A percentile compares a stretch with the other conserved stretches of the same genome.
These are phyloP conservation scores for Lagenaria siceraria DNA, from an alignment of 306 rosid genomes.

Conservation along the genomic window DNA sequence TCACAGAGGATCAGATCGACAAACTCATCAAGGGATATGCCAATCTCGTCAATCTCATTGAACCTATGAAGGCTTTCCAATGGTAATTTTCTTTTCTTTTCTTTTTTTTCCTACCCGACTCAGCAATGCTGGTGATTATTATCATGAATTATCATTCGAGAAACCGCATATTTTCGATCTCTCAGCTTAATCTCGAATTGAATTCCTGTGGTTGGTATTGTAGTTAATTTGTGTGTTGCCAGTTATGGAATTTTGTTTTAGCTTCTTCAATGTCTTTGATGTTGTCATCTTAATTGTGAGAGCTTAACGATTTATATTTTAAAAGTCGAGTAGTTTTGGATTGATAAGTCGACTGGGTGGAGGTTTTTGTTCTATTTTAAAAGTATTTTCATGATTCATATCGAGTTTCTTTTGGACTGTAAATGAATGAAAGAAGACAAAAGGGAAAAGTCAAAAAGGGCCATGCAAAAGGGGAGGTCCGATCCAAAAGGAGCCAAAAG, in stretches of 20 bases:
- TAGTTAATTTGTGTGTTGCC: background rate
- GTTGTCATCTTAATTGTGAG: background rate
- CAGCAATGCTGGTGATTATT: background rate
- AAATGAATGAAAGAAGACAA: no score
- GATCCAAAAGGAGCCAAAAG: background rate
- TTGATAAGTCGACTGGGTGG: no score
- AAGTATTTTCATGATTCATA: background rate
- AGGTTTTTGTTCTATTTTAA: no score
- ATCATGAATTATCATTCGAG: background rate
- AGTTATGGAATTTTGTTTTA: background rate
- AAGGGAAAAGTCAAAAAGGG: background rate
- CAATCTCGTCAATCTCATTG: constrained; percentile 52
- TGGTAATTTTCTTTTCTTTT: constrained; percentile 27
- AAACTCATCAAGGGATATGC: constrained; percentile 53
- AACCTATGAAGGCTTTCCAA: constrained; percentile 67
- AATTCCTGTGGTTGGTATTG: background rate
- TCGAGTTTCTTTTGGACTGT: background rate
- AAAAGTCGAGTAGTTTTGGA: no score
- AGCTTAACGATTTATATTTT: background rate
- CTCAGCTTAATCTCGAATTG: background rate
- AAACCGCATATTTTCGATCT: background rate
- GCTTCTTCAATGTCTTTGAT: background rate
- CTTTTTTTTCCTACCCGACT: background rate
- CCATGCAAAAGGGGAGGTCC: background rate
- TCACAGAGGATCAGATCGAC: constrained; percentile 25